Conservation (phyloP, 371 early-diverging fungal genomes). For the Apophysomyces variabilis region DNA sequence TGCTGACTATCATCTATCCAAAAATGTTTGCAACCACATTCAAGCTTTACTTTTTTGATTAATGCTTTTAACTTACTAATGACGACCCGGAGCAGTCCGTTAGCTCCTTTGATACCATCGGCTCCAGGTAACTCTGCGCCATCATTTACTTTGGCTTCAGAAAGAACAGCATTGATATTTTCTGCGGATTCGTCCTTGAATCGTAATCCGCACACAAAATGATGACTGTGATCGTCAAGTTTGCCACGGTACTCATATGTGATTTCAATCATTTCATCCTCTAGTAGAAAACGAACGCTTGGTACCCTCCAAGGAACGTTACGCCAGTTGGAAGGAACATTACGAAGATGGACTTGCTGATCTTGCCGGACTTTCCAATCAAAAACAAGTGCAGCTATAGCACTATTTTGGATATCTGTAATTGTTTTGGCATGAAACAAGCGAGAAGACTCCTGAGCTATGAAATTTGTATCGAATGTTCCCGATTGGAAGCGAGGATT, state of each 20-base stretch:
- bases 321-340: conserved; percentile 61
- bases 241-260: conserved; percentile 52
- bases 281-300: conserved; percentile 39
- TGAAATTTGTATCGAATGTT: conserved; percentile 65
- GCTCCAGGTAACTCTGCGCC: conserved; percentile 32
- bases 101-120: conserved; percentile 35
- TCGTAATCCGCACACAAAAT: conserved; percentile 36
- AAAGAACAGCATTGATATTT: conserved; percentile 21
- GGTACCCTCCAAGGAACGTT: conserved; percentile 58
- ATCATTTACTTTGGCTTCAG: conserved; percentile 24
- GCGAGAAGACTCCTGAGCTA: conserved; percentile 42
- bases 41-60: background rate
- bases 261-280: conserved; percentile 34
- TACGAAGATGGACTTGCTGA: conserved; percentile 53
- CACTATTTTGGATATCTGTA: conserved; percentile 27
- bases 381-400: conserved; percentile 54
- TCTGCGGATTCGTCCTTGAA: conserved; percentile 29
- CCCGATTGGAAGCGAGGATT: conserved; percentile 64
- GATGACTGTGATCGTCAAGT: conserved; percentile 38
- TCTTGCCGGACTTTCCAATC: conserved; percentile 57
- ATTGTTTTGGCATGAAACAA: conserved; percentile 30
- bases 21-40: background rate
- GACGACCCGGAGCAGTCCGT: conserved; percentile 53
- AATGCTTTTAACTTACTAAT: conserved; percentile 40
- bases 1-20: conserved; percentile 57